A percentile compares a stretch with the other conserved stretches of the same genome.
Conservation (phyloP, 495 filamentous ascomycete genomes). For the Hypoxylon rickii region DNA sequence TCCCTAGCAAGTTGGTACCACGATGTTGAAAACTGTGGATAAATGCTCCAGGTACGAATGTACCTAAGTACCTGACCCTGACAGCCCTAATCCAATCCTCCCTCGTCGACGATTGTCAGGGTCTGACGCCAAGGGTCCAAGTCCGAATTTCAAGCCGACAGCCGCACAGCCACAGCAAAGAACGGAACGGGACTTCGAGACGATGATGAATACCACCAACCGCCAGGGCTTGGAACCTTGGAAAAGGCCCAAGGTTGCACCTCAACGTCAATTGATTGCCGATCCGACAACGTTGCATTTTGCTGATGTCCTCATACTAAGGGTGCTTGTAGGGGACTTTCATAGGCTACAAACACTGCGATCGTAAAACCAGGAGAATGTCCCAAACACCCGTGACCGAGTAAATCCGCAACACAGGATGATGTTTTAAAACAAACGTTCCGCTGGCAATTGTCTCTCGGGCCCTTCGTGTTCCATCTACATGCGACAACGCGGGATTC, state of each 20-base stretch:
- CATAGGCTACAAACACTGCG: slow-evolving; percentile 11
- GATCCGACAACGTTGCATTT: slow-evolving; percentile 37
- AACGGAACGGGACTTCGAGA: too few relatives aligned
- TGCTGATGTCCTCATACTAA: slow-evolving; percentile 20
- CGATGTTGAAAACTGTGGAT: too few relatives aligned
- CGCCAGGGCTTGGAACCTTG: too few relatives aligned
- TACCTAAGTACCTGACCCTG: neutral
- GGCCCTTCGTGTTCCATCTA: slow-evolving; percentile 4
- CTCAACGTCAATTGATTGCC: slow-evolving; percentile 12
- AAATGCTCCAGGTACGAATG: too few relatives aligned
- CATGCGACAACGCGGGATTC: slow-evolving; percentile 7
- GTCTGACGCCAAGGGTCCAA: neutral
- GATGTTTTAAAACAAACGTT: slow-evolving; percentile 23
- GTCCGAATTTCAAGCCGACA: slow-evolving; percentile 19
- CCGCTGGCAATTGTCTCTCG: slow-evolving; percentile 1
- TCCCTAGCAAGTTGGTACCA: too few relatives aligned
- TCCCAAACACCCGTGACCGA: slow-evolving; percentile 4
- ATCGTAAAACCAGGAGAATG: slow-evolving; percentile 7
- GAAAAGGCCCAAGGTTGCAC: neutral
- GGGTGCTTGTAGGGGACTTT: slow-evolving; percentile 6
- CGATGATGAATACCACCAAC: neutral
- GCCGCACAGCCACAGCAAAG: slow-evolving; percentile 27
- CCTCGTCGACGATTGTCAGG: slow-evolving; percentile 24
- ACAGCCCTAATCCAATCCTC: neutral
- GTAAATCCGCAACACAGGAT: slow-evolving; percentile 18